Evolutionary conservation across 1,139 yeast species (phyloP).

Genomic region (Scheffersomyces segobiensis): DNA sequence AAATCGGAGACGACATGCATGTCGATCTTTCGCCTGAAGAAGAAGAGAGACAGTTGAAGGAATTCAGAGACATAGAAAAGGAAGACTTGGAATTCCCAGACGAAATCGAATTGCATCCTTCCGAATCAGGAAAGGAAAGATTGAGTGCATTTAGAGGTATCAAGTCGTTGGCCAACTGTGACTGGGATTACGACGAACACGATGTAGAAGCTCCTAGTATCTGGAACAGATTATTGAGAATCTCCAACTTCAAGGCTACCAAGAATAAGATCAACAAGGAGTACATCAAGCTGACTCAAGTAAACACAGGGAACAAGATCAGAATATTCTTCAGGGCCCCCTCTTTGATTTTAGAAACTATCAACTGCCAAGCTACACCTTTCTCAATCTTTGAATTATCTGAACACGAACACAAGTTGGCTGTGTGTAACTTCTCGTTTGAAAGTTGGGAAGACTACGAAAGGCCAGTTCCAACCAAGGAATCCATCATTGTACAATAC

Average conservation of each 20-base stretch:
- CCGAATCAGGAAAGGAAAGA: conserved; percentile 72
- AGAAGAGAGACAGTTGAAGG: conserved; percentile 73
- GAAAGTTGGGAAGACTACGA: conserved; percentile 89
- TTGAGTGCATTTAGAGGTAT: conserved; percentile 82
- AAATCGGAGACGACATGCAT: conserved; percentile 59
- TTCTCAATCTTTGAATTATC: conserved; percentile 72
- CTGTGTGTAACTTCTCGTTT: conserved; percentile 79
- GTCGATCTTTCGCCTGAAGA: conserved; percentile 80
- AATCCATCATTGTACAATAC: conserved; percentile 79
- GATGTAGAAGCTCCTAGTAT: conserved; percentile 76
- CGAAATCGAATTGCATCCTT: conserved; percentile 82
- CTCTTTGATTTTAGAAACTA: conserved; percentile 41
- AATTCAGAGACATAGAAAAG: conserved; percentile 66
- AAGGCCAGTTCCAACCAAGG: conserved; percentile 80
- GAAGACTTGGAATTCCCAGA: conserved; percentile 96
- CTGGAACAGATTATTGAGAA: conserved; percentile 74
- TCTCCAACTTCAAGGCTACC: conserved; percentile 77
- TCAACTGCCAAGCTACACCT: conserved; percentile 46
- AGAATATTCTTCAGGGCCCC: conserved; percentile 67
- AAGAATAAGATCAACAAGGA: conserved; percentile 70
- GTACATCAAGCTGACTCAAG: conserved; percentile 56
- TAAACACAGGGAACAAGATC: conserved; percentile 66
- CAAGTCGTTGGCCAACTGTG: conserved; percentile 74
- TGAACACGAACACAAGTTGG: conserved; percentile 82
- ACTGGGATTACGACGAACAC: conserved; percentile 85